phyloP scores from a whole-genome alignment of 2,329 filamentous ascomycete genomes.

The Aspergillus sp. region DNA sequence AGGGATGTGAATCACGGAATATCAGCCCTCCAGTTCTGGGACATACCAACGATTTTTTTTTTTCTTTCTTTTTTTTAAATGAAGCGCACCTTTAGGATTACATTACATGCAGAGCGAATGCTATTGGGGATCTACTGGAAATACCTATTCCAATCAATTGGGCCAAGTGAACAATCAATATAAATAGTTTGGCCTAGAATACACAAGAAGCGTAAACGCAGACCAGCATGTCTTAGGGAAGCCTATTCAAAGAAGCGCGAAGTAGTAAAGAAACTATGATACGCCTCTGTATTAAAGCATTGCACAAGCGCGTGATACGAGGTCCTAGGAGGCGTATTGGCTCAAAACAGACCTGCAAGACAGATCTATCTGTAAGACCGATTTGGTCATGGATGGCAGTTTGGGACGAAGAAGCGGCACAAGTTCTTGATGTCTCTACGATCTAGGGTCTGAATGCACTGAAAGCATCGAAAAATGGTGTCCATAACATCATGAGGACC shows the following conservation, averaged over 20 bases:
- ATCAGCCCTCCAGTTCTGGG: no score
- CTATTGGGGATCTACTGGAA: background rate
- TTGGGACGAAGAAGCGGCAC: background rate
- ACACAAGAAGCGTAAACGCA: background rate
- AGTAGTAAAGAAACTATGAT: background rate
- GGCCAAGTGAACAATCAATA: background rate
- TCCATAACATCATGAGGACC: slow-evolving; percentile 18
- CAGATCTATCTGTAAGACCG: background rate
- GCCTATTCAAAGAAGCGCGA: background rate
- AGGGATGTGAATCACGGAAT: no score
- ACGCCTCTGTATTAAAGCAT: background rate
- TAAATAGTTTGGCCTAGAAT: background rate
- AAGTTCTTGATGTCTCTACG: background rate
- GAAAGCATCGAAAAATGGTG: background rate
- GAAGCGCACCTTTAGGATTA: no score
- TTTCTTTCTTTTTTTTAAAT: no score
- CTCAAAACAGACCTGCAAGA: background rate
- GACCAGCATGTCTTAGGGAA: background rate
- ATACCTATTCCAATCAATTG: background rate
- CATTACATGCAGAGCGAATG: background rate
- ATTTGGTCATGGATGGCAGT: background rate
- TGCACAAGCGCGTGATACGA: background rate
- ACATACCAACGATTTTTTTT: no score
- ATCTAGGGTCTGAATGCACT: background rate
- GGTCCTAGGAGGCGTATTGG: background rate